Percentiles rank a stretch among this genome's conserved stretches.
Conservation (phyloP, 305 asterid species). For the Plantago coronopus region DNA sequence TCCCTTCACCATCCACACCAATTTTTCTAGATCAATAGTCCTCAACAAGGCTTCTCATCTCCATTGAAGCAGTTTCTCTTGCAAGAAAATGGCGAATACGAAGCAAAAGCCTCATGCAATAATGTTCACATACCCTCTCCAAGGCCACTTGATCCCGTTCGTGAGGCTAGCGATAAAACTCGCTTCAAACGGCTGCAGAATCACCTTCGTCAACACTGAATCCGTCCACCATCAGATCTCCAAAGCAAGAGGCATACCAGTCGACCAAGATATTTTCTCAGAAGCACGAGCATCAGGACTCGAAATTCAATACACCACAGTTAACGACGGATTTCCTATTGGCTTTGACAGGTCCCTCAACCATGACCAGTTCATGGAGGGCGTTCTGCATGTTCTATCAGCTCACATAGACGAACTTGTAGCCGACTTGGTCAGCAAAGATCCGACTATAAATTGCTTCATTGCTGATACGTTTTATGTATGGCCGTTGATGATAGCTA, state of each 20-base stretch:
- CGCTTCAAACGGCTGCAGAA: slow-evolving; percentile 28
- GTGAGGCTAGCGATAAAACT: slow-evolving; percentile 32
- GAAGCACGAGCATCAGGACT: slow-evolving; percentile 35
- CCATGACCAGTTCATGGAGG: slow-evolving; percentile 37
- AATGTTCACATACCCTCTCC: slow-evolving; percentile 24
- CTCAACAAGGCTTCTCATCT: neutral
- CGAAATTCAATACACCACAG: slow-evolving; percentile 39
- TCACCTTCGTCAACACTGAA: slow-evolving; percentile 41
- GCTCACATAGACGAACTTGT: slow-evolving; percentile 43
- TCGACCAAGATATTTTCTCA: slow-evolving; percentile 25
- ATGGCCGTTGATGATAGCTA: slow-evolving; percentile 42
- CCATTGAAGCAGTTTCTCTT: neutral
- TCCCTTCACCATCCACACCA: neutral
- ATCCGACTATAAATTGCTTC: slow-evolving; percentile 33
- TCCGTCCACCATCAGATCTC: slow-evolving; percentile 22
- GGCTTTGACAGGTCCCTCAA: slow-evolving; percentile 36
- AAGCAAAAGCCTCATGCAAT: slow-evolving; percentile 23
- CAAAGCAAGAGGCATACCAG: slow-evolving; percentile 2
- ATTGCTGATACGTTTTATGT: slow-evolving; percentile 50
- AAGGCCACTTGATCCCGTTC: slow-evolving; percentile 29
- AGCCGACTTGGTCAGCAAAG: slow-evolving; percentile 15
- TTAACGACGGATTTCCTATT: slow-evolving; percentile 47
- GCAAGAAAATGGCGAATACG: neutral
- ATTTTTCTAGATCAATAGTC: neutral
- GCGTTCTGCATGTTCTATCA: slow-evolving; percentile 35